Percentiles rank a stretch among this genome's conserved stretches.
Evolutionary conservation across 768 basidiomycete genomes (phyloP).

Genomic region (Kwoniella pini): DNA sequence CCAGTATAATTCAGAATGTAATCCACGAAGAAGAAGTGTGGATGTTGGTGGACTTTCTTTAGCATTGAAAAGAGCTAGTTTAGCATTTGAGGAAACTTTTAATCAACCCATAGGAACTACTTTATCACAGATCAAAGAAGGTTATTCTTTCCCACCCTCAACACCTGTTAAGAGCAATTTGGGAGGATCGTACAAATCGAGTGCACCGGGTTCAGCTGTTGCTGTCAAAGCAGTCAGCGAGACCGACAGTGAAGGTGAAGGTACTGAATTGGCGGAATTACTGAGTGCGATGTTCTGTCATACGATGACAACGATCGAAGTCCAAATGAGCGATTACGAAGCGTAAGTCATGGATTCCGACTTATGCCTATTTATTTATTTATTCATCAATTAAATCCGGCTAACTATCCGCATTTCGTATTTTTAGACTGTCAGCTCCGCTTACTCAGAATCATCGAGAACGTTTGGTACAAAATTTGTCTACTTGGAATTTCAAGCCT

Average conservation of each 20-base stretch:
- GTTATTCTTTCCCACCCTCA: constrained; percentile 34
- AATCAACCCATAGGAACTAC: constrained; percentile 4
- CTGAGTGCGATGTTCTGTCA: constrained; percentile 81
- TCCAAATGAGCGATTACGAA: constrained; percentile 49
- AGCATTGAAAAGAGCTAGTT: constrained; percentile 59
- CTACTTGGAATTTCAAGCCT: constrained; percentile 89
- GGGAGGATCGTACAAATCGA: constrained; percentile 51
- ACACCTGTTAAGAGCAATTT: constrained; percentile 65
- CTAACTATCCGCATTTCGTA: neutral
- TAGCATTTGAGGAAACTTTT: constrained; percentile 18
- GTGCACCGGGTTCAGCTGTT: constrained; percentile 55
- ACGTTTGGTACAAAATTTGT: constrained; percentile 68
- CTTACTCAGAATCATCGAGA: constrained; percentile 59
- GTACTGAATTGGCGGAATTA: constrained; percentile 68
- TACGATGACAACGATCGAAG: constrained; percentile 67
- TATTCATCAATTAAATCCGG: neutral
- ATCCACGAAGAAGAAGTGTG: constrained; percentile 66
- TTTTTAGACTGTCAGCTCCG: constrained; percentile 55
- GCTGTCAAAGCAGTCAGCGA: neutral
- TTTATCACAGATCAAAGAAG: constrained; percentile 43
- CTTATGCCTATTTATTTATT: too few species aligned
- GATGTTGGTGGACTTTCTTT: constrained; percentile 87
- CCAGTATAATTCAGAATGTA: constrained; percentile 16
- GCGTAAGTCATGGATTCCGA: constrained; percentile 39
- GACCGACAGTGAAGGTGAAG: constrained; percentile 18